Percentiles rank a stretch among this genome's conserved stretches.
phyloP scores from a whole-genome alignment of 306 rosid genomes.

The Quercus glauca region DNA sequence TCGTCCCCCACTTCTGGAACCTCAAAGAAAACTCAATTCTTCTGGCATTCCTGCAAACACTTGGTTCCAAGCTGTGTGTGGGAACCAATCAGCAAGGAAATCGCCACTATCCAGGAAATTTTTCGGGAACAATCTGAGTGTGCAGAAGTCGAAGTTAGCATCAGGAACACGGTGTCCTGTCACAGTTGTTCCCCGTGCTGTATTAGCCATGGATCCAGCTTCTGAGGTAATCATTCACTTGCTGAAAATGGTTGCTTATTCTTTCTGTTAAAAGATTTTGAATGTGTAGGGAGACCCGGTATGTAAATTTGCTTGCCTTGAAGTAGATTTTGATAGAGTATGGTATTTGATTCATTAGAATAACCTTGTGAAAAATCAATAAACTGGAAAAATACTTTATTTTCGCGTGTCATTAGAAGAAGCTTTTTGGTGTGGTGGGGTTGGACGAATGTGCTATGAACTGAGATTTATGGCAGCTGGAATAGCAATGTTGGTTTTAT shows the following conservation, averaged over 20 bases:
- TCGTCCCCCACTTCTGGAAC: slow-evolving; percentile 43
- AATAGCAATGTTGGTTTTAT: background rate
- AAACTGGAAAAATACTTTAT: background rate
- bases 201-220: slow-evolving; percentile 45
- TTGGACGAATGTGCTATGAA: background rate
- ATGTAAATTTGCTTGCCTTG: background rate
- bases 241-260: slow-evolving; percentile 1
- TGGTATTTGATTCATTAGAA: background rate
- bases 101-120: slow-evolving; percentile 45
- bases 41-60: slow-evolving; percentile 46
- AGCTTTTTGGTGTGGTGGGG: background rate
- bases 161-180: slow-evolving; percentile 37
- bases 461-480: background rate
- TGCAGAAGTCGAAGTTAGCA: slow-evolving; percentile 43
- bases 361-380: background rate
- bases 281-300: background rate
- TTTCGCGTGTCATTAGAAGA: background rate
- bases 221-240: slow-evolving; percentile 46
- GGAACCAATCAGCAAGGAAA: slow-evolving; percentile 48
- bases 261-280: background rate
- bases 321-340: background rate
- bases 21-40: slow-evolving; percentile 57
- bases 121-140: slow-evolving; percentile 47
- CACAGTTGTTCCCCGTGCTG: slow-evolving; percentile 53
- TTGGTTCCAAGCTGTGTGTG: slow-evolving; percentile 41